Base-by-base conservation (phyloP, 139 green algal species). In the Tetradesmus obliquus region DNA sequence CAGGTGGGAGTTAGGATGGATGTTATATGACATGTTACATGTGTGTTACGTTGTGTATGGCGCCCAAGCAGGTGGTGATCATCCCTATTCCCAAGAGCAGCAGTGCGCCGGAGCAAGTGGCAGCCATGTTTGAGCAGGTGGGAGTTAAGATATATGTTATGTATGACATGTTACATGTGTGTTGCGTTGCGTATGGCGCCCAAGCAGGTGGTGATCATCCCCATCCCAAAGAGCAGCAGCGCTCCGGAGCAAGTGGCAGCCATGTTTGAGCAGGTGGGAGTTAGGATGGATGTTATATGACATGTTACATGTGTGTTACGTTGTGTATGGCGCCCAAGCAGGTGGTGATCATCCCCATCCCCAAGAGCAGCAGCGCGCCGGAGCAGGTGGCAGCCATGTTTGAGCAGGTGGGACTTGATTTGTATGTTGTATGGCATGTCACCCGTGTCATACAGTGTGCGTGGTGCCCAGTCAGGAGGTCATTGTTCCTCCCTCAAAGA, bases 31-130 rank as follows among this genome's bases (percentile, higher is more conserved):
- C 32, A 45, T 45, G 32, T 45, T 45, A 45, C 32, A 45, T 45
- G 32, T 45, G 32, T 45, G 32, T 45, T 45, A 45, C 32, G 32
- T 45, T 45, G 32, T 45, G 32, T 45, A 45, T 99, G 51, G 97
- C 97, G 12, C 96, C 97, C 57, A 93, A 97, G 79, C 97, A 99
- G 93, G 91, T 96, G 1, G 96, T 99, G 7, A 82, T 98, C 81
- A 97, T 99, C 87, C 96, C 97, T 87, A 99, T 99, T 93, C 96
- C 96, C 80, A 99, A 99, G 82, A 88, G 87, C 87, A 98, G 95
- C 87, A 93, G 91, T 0, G 19, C 92, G 19, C 88, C 79, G 22
- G 97, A 97, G 71, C 90, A 93, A 57, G 66, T 91, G 76, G 76
- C 95, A 55, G 94, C 89, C 5, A 95, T 98, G 94, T 82, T 94